A percentile compares a stretch with the other conserved stretches of the same genome.
These are phyloP conservation scores for Colletotrichum orbiculare DNA, from an alignment of 2,329 filamentous ascomycete genomes.

Conservation along the genomic window DNA sequence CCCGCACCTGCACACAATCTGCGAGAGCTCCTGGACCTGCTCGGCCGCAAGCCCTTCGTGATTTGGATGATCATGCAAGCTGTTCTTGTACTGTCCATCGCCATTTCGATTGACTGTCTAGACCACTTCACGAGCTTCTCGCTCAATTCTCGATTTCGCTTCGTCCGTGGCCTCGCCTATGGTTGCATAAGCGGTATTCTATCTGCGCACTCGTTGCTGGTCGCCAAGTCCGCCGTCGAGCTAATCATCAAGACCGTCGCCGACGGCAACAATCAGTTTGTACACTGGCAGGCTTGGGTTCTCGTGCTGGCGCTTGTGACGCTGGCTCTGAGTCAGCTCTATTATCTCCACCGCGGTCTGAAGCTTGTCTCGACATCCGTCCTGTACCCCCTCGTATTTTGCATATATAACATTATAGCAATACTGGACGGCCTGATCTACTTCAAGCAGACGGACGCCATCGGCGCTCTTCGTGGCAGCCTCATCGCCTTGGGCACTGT, in stretches of 20 bases:
- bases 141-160: conserved; percentile 74
- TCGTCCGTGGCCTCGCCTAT: conserved; percentile 86
- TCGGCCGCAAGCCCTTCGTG: conserved; percentile 81
- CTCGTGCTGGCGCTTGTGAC: conserved; percentile 84
- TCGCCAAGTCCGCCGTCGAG: conserved; percentile 97
- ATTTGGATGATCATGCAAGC: conserved; percentile 89
- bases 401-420: conserved; percentile 98
- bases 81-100: conserved; percentile 76
- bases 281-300: conserved; percentile 93
- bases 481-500: conserved; percentile 88
- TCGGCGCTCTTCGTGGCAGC: conserved; percentile 79
- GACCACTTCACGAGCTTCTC: conserved; percentile 63
- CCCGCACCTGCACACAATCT: conserved; percentile 92
- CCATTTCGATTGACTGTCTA: conserved; percentile 70
- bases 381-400: conserved; percentile 96
- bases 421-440: conserved; percentile 98
- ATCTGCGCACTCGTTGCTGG: conserved; percentile 90
- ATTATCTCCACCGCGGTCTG: conserved; percentile 92
- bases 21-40: conserved; percentile 80
- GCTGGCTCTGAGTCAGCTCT: conserved; percentile 89
- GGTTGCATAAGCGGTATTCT: conserved; percentile 92
- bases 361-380: conserved; percentile 96
- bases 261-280: conserved; percentile 91
- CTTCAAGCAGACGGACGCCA: conserved; percentile 86
- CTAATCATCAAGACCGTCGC: conserved; percentile 87